Evolutionary conservation across 2,329 filamentous ascomycete genomes (phyloP), one percentile per base, ranked within the genome.

Genomic region (Apiospora sp.): DNA sequence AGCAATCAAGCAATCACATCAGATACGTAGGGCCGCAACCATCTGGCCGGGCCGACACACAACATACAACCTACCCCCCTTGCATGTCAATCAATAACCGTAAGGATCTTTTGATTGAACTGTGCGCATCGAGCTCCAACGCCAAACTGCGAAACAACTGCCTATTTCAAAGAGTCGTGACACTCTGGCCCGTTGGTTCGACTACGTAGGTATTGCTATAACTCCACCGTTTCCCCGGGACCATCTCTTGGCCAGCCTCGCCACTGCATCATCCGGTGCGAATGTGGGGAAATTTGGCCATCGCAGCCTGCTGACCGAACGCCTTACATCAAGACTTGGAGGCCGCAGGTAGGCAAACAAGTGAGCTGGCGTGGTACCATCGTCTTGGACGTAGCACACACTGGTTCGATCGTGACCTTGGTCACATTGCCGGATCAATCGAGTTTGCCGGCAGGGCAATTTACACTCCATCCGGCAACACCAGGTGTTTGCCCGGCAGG

Each of bases 21-120:
- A 64, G 58, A 41, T 41, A 41, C 58, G 58, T 64, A 64, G 58
- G 58, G 58, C 34, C 58, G 58, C 58, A 64, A 64, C 30, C 58
- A 37, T 41, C 58, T 64, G 34, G 22, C 58, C 58, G 30, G 58
- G 30, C 58, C 34, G 58, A 12, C 30, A n/a, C 58, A 37, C 58
- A 64, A 64, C 58, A 64, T 34, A 64, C 58, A 19, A 37, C 19
- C 30, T 16, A 64, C 54, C 58, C 22, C 27, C 34, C 54, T 61
- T 61, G 54, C 30, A n/a, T 61, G 30, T 19, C 54, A 61, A 61
- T 61, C 54, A 61, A 61, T n/a, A 22, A 22, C 54, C 22, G 30
- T n/a, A 10, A 22, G 54, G 54, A 34, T 61, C 30, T 61, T 61
- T 61, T n/a, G 27, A n/a, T 37, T 30, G 54, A 61, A 61, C 54